Conservation (phyloP, 495 filamentous ascomycete genomes). For the Penicillium waksmanii region DNA sequence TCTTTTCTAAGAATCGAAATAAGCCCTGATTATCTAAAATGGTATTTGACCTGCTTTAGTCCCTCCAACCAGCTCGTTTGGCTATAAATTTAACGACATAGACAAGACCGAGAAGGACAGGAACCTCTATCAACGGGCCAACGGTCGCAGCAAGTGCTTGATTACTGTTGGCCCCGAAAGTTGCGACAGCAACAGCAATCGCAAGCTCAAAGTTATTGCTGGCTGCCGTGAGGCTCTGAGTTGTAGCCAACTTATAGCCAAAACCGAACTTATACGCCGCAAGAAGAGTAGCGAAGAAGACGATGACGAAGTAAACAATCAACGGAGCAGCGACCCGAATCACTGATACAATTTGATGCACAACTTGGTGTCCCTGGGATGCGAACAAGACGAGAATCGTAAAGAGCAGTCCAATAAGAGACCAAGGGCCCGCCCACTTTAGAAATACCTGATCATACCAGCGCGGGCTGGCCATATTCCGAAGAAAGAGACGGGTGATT, state of each 20-base stretch:
- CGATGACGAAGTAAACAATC: constrained; percentile 65
- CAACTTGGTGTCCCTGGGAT: constrained; percentile 75
- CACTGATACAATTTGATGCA: constrained; percentile 83
- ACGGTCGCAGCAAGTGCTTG: constrained; percentile 87
- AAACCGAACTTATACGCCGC: constrained; percentile 65
- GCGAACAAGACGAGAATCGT: constrained; percentile 88
- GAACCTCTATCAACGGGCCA: constrained; percentile 88
- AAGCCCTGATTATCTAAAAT: too few species aligned
- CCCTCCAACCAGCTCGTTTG: background rate
- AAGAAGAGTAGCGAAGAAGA: constrained; percentile 71
- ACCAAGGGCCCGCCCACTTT: constrained; percentile 70
- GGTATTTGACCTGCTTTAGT: background rate
- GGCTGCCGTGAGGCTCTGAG: constrained; percentile 91
- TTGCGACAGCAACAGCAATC: constrained; percentile 87
- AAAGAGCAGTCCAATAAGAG: constrained; percentile 81
- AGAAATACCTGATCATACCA: constrained; percentile 75
- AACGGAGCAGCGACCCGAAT: constrained; percentile 59
- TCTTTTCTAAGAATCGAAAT: too few species aligned
- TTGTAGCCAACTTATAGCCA: constrained; percentile 70
- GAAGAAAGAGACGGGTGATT: constrained; percentile 68
- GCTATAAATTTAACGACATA: constrained; percentile 62
- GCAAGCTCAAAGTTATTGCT: constrained; percentile 96
- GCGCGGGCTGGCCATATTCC: constrained; percentile 50
- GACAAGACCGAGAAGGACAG: constrained; percentile 78
- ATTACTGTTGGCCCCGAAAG: constrained; percentile 76